Conservation (phyloP, 176 grass and related monocot species). For the Chrysopogon serrulatus region DNA sequence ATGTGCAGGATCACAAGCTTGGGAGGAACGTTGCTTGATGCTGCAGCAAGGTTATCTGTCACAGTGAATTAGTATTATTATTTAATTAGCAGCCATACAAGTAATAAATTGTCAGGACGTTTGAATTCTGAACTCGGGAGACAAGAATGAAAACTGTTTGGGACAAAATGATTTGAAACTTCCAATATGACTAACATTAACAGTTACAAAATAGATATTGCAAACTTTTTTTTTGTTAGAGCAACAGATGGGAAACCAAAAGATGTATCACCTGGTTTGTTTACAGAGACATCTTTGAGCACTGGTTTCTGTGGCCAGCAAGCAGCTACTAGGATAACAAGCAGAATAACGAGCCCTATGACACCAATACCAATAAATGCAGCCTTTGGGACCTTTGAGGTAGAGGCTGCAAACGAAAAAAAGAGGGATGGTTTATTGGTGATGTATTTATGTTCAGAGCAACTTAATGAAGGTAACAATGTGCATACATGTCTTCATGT, state of each 20-base stretch:
- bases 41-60: slow-evolving; percentile 21
- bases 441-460: neutral
- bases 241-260: neutral
- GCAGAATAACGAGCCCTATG: slow-evolving; percentile 55
- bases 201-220: neutral
- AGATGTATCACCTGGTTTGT: slow-evolving; percentile 64
- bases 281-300: slow-evolving; percentile 52
- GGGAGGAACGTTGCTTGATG: slow-evolving; percentile 56
- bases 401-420: slow-evolving; percentile 31
- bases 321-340: slow-evolving; percentile 58
- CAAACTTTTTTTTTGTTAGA: slow-evolving; percentile 18
- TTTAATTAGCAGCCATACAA: neutral
- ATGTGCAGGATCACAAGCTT: slow-evolving; percentile 95
- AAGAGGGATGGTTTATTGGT: neutral
- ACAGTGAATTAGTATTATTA: slow-evolving; percentile 17
- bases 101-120: neutral
- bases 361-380: slow-evolving; percentile 69
- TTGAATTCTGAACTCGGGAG: neutral
- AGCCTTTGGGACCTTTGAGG: slow-evolving; percentile 71
- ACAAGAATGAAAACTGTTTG: neutral
- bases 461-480: slow-evolving; percentile 1
- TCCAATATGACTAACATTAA: neutral
- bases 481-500: slow-evolving; percentile 44
- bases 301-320: slow-evolving; percentile 53
- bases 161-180: neutral